Evolutionary conservation across 2,329 filamentous ascomycete species (phyloP).

Genomic region (Fragosphaeria purpurea): DNA sequence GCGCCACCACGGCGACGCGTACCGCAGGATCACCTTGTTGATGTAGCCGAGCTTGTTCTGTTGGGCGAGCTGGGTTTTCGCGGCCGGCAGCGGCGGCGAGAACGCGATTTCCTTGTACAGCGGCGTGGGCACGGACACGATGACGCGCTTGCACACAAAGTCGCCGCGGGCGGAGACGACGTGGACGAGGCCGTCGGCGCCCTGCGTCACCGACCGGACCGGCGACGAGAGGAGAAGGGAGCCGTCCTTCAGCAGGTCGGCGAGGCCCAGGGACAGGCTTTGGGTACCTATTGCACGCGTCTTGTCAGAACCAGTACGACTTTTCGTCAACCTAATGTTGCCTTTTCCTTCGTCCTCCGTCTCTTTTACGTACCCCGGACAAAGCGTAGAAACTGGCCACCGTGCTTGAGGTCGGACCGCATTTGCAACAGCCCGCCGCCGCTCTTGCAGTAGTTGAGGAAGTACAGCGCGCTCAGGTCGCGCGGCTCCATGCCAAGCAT

Average conservation of each 20-base stretch:
- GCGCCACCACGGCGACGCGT: slow-evolving; percentile 29
- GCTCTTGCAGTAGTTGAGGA: slow-evolving; percentile 45
- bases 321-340: no score
- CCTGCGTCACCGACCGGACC: slow-evolving; percentile 3
- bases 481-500: slow-evolving; percentile 36
- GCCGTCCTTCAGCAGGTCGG: not conserved
- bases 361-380: slow-evolving; percentile 21
- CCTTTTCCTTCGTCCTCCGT: no score
- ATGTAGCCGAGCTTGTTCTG: slow-evolving; percentile 37
- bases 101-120: slow-evolving; percentile 30
- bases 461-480: slow-evolving; percentile 41
- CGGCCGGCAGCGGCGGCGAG: slow-evolving; percentile 28
- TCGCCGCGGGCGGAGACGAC: slow-evolving; percentile 3
- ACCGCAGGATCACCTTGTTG: slow-evolving; percentile 39
- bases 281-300: slow-evolving; percentile 25
- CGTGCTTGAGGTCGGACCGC: slow-evolving; percentile 40
- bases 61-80: slow-evolving; percentile 16
- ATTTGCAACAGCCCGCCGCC: slow-evolving; percentile 42
- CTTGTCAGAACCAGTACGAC: no score
- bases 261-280: slow-evolving; percentile 11
- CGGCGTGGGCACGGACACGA: slow-evolving; percentile 10
- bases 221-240: slow-evolving; percentile 2
- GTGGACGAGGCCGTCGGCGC: not conserved
- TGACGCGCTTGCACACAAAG: slow-evolving; percentile 5
- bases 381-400: slow-evolving; percentile 42